Evolutionary conservation across 768 basidiomycete genomes (phyloP), one percentile per base, ranked within the genome.

Genomic region (Podaxis mareebaensis): DNA sequence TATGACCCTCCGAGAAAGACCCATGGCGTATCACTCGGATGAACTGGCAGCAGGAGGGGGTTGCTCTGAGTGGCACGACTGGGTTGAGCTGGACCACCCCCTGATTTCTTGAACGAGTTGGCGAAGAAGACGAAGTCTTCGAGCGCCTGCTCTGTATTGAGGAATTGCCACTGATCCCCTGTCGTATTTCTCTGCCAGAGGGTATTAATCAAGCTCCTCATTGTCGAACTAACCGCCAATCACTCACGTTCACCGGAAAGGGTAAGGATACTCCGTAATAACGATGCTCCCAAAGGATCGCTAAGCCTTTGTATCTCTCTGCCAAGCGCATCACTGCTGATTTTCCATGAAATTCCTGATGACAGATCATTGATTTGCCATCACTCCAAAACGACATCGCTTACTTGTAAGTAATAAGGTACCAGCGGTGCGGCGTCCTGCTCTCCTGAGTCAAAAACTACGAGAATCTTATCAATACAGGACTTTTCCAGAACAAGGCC

Each of bases 371-470:
- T 6, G 10, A 46, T n/a, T 6, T 15, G 44, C 11, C 10, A 28
- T 36, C 63, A 20, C 36, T 20, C 22, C 6, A 58, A 4, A 22
- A 53, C 10, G 6, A 42, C 15, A 39, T 20, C 42, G 22, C 53
- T 20, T 52, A 75, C 79, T 67, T 80, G 61, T 26, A 82, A 71
- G 64, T 82, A 83, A 67, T 82, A 83, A 2, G 79, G 79, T 5
- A 82, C 67, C 20, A 83, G 68, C 0, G 81, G 81, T 49, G 76
- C 80, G 0, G 81, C 82, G 59, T 82, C 74, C 58, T 82, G 81
- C 69, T 83, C 82, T 24, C 82, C 82, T 2, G 81, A 82, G 67
- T 83, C 82, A 66, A 82, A 83, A 15, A 82, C 82, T 83, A 36
- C 46, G 2, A 44, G 11, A 15, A n/a, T 4, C 26, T 4, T 17